Evolutionary conservation across 495 filamentous ascomycete species (phyloP), one percentile per base, ranked within the genome.

Genomic region (Lentithecium fluviatile): DNA sequence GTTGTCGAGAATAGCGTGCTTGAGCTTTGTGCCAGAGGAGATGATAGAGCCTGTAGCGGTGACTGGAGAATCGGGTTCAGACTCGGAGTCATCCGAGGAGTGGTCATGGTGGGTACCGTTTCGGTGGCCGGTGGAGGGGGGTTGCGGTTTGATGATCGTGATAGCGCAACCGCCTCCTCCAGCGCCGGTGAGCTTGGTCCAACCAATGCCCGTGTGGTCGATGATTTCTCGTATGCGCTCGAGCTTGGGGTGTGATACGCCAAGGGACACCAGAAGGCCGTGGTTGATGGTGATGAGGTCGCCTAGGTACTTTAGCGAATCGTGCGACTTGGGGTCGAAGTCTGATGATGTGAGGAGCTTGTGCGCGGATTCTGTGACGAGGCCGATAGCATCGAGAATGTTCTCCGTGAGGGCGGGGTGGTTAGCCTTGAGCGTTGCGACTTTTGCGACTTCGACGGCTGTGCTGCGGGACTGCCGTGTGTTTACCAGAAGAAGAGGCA

Each of bases 81-180:
- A 46, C 25, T 59, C 56, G 3, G 46, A 36, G 0, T 55, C 49
- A 17, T 64, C 60, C 1, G 60, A 40, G 13, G 54, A 65, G 24
- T 45, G 38, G 53, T 46, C 32, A 17, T 59, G 47, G 42, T 48
- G 48, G 20, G 6, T 56, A 50, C 62, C 45, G 52, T 69, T 67
- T 2, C 58, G 58, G 46, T 67, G 62, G 0, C 51, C 29, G 15
- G 69, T 54, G 0, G 37, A 12, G 8, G 42, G 38, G 15, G 52
- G 56, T 45, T 81, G 78, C 0, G 91, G 89, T 57, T 85, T 88
- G 38, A 97, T 77, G 5, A 98, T 74, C 2, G 92, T 94, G 66
- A 98, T 97, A 1, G 91, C 91, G 72, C 94, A 96, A 0, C 94
- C 94, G 38, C 94, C 94, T 4, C 93, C 94, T 12, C 94, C 94